Evolutionary conservation across 768 basidiomycete species (phyloP).

Genomic region (Mycena capillaripes): DNA sequence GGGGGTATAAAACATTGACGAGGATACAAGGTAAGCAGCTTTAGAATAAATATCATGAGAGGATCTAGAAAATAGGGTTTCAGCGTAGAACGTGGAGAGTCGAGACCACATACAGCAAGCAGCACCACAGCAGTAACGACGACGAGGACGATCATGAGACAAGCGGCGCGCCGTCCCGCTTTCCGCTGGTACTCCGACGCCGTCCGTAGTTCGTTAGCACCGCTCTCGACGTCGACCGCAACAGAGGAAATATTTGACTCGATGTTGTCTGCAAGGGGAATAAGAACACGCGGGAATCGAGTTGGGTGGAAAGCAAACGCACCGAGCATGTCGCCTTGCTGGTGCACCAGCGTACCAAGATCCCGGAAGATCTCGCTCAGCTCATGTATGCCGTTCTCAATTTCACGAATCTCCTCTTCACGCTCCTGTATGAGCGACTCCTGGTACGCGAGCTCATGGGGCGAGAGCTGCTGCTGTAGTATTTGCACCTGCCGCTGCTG

Average conservation of each 20-base stretch:
- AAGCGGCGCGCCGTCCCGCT: conserved; percentile 91
- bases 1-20: not conserved
- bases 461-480: conserved; percentile 82
- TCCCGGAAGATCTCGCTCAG: conserved; percentile 97
- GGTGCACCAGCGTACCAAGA: conserved; percentile 92
- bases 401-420: conserved; percentile 94
- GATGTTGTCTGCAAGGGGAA: not conserved
- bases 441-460: conserved; percentile 95
- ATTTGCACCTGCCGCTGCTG: conserved; percentile 79
- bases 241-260: not conserved
- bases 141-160: conserved; percentile 89
- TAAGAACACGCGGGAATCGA: not conserved
- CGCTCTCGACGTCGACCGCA: conserved; percentile 57
- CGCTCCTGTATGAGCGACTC: conserved; percentile 96
- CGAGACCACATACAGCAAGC: conserved; percentile 79
- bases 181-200: conserved; percentile 96
- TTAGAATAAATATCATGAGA: conserved; percentile 48
- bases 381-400: conserved; percentile 97
- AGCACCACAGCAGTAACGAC: conserved; percentile 92
- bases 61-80: conserved; percentile 20
- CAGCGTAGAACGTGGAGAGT: not conserved
- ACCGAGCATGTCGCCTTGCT: conserved; percentile 97
- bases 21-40: conserved; percentile 41
- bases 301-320: conserved; percentile 41
- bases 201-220: conserved; percentile 85